Percentiles rank a stretch among this genome's conserved stretches.
These are phyloP conservation scores for Medicago truncatula DNA, from an alignment of 306 rosid species.

Conservation along the genomic window DNA sequence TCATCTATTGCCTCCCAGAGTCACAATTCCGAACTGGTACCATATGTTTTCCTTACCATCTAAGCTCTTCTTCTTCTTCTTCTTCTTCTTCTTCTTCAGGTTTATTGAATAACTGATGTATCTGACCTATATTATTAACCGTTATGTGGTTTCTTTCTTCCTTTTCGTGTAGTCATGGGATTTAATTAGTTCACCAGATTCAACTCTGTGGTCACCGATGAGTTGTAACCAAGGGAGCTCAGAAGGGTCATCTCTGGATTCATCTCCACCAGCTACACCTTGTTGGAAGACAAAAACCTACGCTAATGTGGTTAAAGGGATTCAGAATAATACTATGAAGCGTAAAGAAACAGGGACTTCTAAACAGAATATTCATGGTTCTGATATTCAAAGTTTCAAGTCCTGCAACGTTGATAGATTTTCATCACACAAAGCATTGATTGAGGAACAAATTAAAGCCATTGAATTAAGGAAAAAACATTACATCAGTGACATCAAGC, in stretches of 20 bases:
- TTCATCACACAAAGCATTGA: conserved; percentile 34
- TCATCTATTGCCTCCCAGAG: background rate
- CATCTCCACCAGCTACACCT: conserved; percentile 64
- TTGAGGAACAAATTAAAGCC: conserved; percentile 59
- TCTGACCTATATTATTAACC: too few relatives aligned
- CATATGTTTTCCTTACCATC: too few relatives aligned
- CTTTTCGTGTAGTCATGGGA: conserved; percentile 51
- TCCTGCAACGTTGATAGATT: background rate
- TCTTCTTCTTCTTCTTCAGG: too few relatives aligned
- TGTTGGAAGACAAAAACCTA: conserved; percentile 16
- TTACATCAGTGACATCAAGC: too few relatives aligned
- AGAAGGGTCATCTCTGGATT: conserved; percentile 59
- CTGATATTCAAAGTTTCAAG: too few relatives aligned
- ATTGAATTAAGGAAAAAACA: conserved; percentile 48
- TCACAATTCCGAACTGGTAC: background rate
- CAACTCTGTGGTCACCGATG: conserved; percentile 59
- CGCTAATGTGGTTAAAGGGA: conserved; percentile 32
- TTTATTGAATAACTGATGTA: too few relatives aligned
- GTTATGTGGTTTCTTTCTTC: background rate
- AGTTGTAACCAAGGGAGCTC: conserved; percentile 59
- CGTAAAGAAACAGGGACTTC: conserved; percentile 31
- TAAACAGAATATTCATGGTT: too few relatives aligned
- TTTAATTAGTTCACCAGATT: conserved; percentile 52
- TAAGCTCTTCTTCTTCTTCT: too few relatives aligned
- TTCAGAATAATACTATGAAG: conserved; percentile 44